Base-by-base conservation (phyloP, 768 basidiomycete species). In the Chalciporus chontae region DNA sequence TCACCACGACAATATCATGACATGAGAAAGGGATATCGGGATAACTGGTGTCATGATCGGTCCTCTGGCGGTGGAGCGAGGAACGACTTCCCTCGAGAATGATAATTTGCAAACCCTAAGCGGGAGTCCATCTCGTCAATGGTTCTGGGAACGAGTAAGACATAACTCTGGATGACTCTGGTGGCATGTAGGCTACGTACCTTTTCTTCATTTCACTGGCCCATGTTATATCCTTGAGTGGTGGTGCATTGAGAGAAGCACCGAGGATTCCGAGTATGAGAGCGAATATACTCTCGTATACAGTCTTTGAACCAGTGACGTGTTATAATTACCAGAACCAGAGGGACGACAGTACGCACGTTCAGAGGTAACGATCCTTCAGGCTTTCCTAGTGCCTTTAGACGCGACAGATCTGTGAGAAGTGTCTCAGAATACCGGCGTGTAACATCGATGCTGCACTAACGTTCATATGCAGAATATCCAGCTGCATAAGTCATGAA, bases 171-270 rank as follows among this genome's bases (percentile, higher is more conserved):
- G 21, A 26, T 26, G 7, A 26, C 26, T 26, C 18, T 24, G 17
- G 23, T 13, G 29, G 41, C 4, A 23, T 0, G 41, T 29, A n/a
- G 18, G 7, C 26, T 15, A 68, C 81, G 57, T 58, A 90, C 90
- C 84, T 77, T 62, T 78, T 84, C 58, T 78, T 79, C 90, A 93
- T 93, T 69, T 94, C 90, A 58, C 87, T 90, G 15, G 88, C 80
- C 91, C 90, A 94, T 29, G 86, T 85, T 51, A 92, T 88, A 59
- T 91, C 87, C 57, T 85, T 89, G 29, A 92, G 69, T 27, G 74
- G 64, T 1, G 88, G 80, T 7, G 85, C 76, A 55, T 78, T 84
- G 51, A 88, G 58, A n/a, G 81, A 79, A 27, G 87, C 86, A 7
- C 89, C 90, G 3, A 90, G 50, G 17, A 80, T 83, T 18, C 89